These are phyloP conservation scores for Microdochium nivale DNA, from an alignment of 2,329 filamentous ascomycete species.

Conservation along the genomic window DNA sequence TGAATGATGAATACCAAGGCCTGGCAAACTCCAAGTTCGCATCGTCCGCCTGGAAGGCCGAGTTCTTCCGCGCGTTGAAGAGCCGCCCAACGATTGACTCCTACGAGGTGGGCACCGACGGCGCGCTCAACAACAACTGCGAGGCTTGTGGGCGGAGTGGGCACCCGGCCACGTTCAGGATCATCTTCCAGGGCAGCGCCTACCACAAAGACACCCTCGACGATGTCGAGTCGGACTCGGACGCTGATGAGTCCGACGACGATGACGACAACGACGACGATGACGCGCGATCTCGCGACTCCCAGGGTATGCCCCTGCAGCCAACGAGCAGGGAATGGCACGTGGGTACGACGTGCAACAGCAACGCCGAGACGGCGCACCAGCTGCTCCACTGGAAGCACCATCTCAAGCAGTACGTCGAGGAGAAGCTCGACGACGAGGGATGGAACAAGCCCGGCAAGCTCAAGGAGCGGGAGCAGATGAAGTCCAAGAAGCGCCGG, in stretches of 20 bases:
- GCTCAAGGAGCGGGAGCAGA: constrained; percentile 50
- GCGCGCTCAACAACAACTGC: constrained; percentile 40
- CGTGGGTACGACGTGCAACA: constrained; percentile 30
- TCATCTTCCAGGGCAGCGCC: constrained; percentile 55
- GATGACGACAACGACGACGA: constrained; percentile 23
- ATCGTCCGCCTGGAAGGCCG: constrained; percentile 59
- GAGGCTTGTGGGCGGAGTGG: constrained; percentile 62
- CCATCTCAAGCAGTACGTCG: constrained; percentile 64
- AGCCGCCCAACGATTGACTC: constrained; percentile 55
- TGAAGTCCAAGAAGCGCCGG: constrained; percentile 49
- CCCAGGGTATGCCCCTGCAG: constrained; percentile 26
- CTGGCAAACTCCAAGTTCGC: constrained; percentile 63
- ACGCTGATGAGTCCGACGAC: constrained; percentile 15
- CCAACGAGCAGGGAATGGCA: constrained; percentile 28
- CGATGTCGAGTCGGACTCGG: constrained; percentile 3
- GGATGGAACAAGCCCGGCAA: constrained; percentile 49
- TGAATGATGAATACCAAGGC: constrained; percentile 62
- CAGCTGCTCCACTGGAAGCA: constrained; percentile 68
- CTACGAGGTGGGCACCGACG: constrained; percentile 26
- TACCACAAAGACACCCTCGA: constrained; percentile 61
- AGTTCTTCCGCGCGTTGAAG: constrained; percentile 58
- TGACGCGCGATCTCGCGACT: constrained; percentile 25
- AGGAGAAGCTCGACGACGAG: constrained; percentile 48
- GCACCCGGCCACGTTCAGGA: constrained; percentile 57
- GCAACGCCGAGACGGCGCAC: constrained; percentile 59